Evolutionary conservation across 306 rosid genomes (phyloP), one percentile per base, ranked within the genome.

Genomic region (Cucurbita argyrosperma): DNA sequence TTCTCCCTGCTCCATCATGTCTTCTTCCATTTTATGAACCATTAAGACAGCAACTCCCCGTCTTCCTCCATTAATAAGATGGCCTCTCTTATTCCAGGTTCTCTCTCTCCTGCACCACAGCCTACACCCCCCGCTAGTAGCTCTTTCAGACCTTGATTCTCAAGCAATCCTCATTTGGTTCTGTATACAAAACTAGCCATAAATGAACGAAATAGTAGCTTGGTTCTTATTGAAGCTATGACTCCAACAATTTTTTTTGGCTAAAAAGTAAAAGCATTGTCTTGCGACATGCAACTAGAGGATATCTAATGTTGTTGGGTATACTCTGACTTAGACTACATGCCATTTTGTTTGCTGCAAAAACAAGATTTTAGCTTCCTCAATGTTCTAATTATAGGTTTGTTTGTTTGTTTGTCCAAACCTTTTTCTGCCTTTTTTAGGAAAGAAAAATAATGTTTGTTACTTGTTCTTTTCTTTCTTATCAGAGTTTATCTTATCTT

Each of bases 91-190:
- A 85, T 82, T 87, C 35, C 35, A 30, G 1, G 35, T 30, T 30
- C 35, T 30, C 79, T 52, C 69, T 52, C 71, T 35, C 71, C 21
- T 76, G n/a, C 64, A 46, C 45, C 55, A 15, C 72, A 11, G 54
- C 18, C 54, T 50, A 50, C 3, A n/a, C 51, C 35, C 42, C 18
- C 10, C 39, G 4, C 35, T 3, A 30, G 35, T 30, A 18, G 5
- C 3, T 82, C 77, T 76, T 58, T 30, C 46, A 42, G 79, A 73
- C 76, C 96, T 85, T 90, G 86, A 84, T 86, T 84, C 87, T 81
- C 80, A 90, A 91, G 96, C 82, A 88, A 84, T 64, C 77, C 66
- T 68, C 77, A 57, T 58, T 35, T 62, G 16, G 51, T 40, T 63
- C 4, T 40, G 30, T 64, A 40, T 18, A 16, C 30, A 43, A 65